phyloP scores from a whole-genome alignment of 1,284 basidiomycete species.

The Phlebopus sp. region DNA sequence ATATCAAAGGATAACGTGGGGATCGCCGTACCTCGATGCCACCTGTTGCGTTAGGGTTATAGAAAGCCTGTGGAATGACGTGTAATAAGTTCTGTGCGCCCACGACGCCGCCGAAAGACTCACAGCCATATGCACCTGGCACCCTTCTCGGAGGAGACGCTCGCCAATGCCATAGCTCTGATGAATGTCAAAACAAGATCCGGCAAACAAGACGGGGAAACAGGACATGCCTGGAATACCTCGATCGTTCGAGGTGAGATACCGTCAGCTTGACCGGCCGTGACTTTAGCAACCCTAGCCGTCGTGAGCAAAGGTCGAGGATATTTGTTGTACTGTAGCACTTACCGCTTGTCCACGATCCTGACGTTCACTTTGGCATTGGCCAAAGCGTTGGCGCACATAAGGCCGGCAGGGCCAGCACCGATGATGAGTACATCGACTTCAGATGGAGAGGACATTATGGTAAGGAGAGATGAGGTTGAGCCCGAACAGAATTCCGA shows the following conservation, averaged over 20 bases:
- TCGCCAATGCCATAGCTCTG: constrained; percentile 38
- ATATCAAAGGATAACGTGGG: not conserved
- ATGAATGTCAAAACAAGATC: not conserved
- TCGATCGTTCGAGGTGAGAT: constrained; percentile 44
- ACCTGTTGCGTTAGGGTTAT: constrained; percentile 33
- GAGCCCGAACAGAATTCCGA: not conserved
- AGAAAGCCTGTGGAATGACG: constrained; percentile 29
- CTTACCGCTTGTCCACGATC: constrained; percentile 30
- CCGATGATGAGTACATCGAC: constrained; percentile 58
- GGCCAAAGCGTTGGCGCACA: constrained; percentile 27
- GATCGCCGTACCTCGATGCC: constrained; percentile 25
- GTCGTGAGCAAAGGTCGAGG: not conserved
- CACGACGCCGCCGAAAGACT: constrained; percentile 9
- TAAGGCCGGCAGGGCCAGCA: constrained; percentile 48
- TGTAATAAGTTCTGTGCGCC: not conserved
- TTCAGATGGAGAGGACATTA: constrained; percentile 22
- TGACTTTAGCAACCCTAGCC: constrained; percentile 24
- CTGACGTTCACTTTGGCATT: constrained; percentile 20
- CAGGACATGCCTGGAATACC: constrained; percentile 33
- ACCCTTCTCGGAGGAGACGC: constrained; percentile 34
- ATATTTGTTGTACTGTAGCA: not conserved
- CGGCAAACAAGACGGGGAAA: not conserved
- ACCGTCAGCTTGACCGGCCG: constrained; percentile 42
- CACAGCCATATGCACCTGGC: constrained; percentile 29
- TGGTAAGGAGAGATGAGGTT: not conserved